Base-by-base conservation (phyloP, 805 yeast species). In the Ogataea populi-albae region DNA sequence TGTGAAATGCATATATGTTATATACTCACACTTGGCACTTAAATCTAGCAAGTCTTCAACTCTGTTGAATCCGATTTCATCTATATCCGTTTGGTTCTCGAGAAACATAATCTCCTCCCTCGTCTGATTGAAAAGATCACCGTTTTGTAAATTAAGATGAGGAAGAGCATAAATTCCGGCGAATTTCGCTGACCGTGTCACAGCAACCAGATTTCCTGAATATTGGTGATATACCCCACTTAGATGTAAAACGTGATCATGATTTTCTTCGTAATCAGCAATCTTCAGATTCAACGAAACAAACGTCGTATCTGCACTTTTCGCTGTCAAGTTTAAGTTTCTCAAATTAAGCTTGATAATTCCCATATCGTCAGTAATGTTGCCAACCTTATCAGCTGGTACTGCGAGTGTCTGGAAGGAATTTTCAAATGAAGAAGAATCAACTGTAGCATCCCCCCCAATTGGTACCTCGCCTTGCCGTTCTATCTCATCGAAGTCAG, bases 211-310 rank as follows among this genome's bases (percentile, higher is more conserved):
- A 34, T 83, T 66, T 1, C 94, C 94, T 1, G 76, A 61, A 15
- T 71, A 68, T 42, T 82, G 79, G 50, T 81, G 86, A 54, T 81
- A 82, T 2, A 79, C 68, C 0, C 88, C 89, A 17, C 62, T 61
- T 8, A 85, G 61, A 4, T 66, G 64, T 14, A 87, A 46, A 1
- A 55, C 52, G 51, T 79, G 78, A 36, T 62, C 66, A 21, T 75
- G 69, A 6, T 62, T 50, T 42, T 81, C 85, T 3, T 62, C 59
- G 15, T 50, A 37, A 52, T 80, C 81, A 17, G 52, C 54, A 8
- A 74, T 21, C 16, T 35, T 44, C 3, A 69, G 20, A 4, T 37
- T 42, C 11, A 71, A 32, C 4, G 45, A 41, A 4, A 71, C 65
- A 9, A 59, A 32, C 1, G 67, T 57, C 2, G 74, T 64, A 7